These are phyloP conservation scores for Stylosanthes scabra DNA, from an alignment of 331 rosid species.

Conservation along the genomic window DNA sequence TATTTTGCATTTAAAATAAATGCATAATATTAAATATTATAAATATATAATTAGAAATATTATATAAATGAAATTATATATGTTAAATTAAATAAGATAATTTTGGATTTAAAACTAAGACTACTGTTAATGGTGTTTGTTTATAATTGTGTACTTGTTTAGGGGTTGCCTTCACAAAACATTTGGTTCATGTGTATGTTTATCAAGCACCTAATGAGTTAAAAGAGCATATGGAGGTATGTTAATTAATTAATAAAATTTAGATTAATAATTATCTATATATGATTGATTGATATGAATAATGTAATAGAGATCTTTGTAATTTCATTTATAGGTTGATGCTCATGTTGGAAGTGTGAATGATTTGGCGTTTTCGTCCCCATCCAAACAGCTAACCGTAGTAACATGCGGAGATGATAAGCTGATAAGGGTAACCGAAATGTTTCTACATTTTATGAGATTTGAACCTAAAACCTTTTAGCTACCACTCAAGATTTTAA, in stretches of 20 bases:
- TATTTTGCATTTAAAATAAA: too few species aligned
- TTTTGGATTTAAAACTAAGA: too few species aligned
- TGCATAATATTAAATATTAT: too few species aligned
- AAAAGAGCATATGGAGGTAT: constrained; percentile 55
- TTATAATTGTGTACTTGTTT: constrained; percentile 8
- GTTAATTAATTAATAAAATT: constrained; percentile 19
- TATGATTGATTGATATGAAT: constrained; percentile 3
- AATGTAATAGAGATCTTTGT: constrained; percentile 16
- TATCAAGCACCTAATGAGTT: constrained; percentile 49
- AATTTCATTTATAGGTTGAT: constrained; percentile 62
- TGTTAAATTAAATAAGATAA: too few species aligned
- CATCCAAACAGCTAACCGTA: constrained; percentile 71
- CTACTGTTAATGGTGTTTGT: constrained; percentile 1
- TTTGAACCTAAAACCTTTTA: background rate
- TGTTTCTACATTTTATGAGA: background rate
- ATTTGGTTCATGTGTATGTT: constrained; percentile 62
- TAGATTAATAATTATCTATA: too few species aligned
- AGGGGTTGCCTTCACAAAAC: constrained; percentile 65
- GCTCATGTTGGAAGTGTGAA: constrained; percentile 93
- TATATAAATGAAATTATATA: too few species aligned
- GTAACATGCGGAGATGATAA: constrained; percentile 95
- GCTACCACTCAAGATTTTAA: background rate
- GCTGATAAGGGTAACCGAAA: constrained; percentile 66
- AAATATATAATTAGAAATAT: too few species aligned
- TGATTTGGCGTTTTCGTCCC: constrained; percentile 79